phyloP scores from a whole-genome alignment of 306 rosid species.

The Ziziphus jujuba region DNA sequence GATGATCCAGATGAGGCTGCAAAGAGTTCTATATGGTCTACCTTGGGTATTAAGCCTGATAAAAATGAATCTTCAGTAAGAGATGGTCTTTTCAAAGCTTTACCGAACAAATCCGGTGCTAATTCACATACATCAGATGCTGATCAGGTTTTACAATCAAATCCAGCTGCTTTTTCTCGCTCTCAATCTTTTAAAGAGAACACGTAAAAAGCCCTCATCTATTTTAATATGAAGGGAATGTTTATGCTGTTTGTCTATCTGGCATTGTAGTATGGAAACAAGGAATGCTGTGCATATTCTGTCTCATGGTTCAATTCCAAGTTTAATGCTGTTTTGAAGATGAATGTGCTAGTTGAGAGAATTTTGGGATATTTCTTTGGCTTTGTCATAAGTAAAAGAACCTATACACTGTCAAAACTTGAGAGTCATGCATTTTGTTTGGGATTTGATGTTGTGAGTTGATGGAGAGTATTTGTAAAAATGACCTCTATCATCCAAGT shows the following conservation, averaged over 20 bases:
- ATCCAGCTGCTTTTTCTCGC: slow-evolving; percentile 65
- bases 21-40: slow-evolving; percentile 60
- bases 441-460: neutral
- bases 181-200: slow-evolving; percentile 52
- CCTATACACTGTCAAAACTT: neutral
- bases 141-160: slow-evolving; percentile 46
- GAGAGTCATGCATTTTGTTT: neutral
- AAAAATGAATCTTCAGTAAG: slow-evolving; percentile 39
- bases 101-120: slow-evolving; percentile 38
- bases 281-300: neutral
- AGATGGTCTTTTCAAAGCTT: slow-evolving; percentile 58
- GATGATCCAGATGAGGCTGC: slow-evolving; percentile 62
- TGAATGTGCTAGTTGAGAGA: slow-evolving; percentile 5
- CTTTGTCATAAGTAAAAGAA: neutral
- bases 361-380: neutral
- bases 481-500: too few species aligned
- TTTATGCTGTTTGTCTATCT: slow-evolving; percentile 13
- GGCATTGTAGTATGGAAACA: slow-evolving; percentile 5
- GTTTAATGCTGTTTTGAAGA: slow-evolving; percentile 15
- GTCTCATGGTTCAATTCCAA: slow-evolving; percentile 17
- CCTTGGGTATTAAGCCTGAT: slow-evolving; percentile 36
- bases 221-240: slow-evolving; percentile 3
- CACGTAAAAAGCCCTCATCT: slow-evolving; percentile 17
- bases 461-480: neutral
- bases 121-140: slow-evolving; percentile 30